Evolutionary conservation across 805 yeast genomes (phyloP).

Genomic region (Yamadazyma sp.): DNA sequence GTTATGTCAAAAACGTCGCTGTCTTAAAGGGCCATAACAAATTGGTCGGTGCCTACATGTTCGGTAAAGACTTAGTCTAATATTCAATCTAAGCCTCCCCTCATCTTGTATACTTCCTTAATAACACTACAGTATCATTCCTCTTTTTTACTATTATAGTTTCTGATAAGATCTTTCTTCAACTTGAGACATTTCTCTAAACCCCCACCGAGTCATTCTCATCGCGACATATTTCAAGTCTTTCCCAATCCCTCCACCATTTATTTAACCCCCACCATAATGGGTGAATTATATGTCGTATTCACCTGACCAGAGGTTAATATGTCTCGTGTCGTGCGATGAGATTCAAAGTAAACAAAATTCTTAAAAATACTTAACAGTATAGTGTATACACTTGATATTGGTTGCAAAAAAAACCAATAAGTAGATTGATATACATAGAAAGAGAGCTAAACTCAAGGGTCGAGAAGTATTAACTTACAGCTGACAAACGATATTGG

Average conservation of each 20-base stretch:
- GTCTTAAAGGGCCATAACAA: conserved; percentile 59
- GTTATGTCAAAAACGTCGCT: conserved; percentile 72
- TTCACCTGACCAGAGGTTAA: background rate
- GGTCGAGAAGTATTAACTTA: no score
- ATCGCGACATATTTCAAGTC: no score
- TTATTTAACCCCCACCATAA: background rate
- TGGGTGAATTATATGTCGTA: background rate
- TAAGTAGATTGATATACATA: background rate
- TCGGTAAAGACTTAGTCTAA: conserved; percentile 71
- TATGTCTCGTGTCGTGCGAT: background rate
- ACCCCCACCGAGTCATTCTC: no score
- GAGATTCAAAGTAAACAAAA: conserved; percentile 7
- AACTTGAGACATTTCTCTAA: no score
- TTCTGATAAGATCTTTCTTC: no score
- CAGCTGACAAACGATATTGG: no score
- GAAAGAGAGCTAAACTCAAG: no score
- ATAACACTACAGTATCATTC: no score
- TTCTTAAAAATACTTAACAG: conserved; percentile 30
- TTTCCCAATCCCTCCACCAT: background rate
- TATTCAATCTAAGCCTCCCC: no score
- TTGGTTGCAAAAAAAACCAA: background rate
- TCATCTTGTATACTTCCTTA: no score
- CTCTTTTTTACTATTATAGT: no score
- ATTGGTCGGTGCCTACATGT: conserved; percentile 74
- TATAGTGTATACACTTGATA: conserved; percentile 26